Percentiles rank a stretch among this genome's conserved stretches.
phyloP scores from a whole-genome alignment of 2,329 filamentous ascomycete species.

The Penicillium hesseltinei region DNA sequence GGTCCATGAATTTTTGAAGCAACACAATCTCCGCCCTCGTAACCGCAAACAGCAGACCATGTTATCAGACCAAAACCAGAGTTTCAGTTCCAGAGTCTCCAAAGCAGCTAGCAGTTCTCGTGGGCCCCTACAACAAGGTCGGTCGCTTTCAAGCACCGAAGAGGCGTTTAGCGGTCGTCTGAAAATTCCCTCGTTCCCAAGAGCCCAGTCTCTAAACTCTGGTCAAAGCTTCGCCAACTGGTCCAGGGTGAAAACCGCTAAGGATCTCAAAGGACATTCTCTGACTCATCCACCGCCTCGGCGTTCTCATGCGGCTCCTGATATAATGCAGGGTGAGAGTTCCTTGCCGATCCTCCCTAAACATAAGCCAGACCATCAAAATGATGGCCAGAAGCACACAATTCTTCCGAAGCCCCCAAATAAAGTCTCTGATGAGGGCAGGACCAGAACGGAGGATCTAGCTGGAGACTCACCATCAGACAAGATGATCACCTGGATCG shows the following conservation, averaged over 20 bases:
- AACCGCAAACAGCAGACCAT: constrained; percentile 21
- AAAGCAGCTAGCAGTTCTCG: constrained; percentile 1
- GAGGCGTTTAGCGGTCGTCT: constrained; percentile 26
- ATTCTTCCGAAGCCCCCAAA: background rate
- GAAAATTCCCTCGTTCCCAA: constrained; percentile 32
- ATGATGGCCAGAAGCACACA: background rate
- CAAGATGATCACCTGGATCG: constrained; percentile 52
- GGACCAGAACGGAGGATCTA: background rate
- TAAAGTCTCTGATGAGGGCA: background rate
- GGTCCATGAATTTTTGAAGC: constrained; percentile 70
- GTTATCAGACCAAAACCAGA: constrained; percentile 1
- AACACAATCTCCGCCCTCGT: constrained; percentile 65
- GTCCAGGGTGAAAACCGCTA: constrained; percentile 44
- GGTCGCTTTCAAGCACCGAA: constrained; percentile 17
- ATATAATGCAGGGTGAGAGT: background rate
- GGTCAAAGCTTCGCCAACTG: constrained; percentile 36
- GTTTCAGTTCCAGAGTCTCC: background rate
- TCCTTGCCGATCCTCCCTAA: background rate
- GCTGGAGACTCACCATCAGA: constrained; percentile 6
- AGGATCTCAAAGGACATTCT: constrained; percentile 3
- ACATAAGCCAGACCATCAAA: background rate
- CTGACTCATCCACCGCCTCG: background rate
- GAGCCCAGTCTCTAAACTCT: constrained; percentile 4
- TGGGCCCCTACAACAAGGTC: background rate
- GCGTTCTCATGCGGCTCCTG: background rate